A percentile compares a stretch with the other conserved stretches of the same genome.
These are phyloP conservation scores for Neofusicoccum kwambonambiense DNA, from an alignment of 2,329 filamentous ascomycete species.

Conservation along the genomic window DNA sequence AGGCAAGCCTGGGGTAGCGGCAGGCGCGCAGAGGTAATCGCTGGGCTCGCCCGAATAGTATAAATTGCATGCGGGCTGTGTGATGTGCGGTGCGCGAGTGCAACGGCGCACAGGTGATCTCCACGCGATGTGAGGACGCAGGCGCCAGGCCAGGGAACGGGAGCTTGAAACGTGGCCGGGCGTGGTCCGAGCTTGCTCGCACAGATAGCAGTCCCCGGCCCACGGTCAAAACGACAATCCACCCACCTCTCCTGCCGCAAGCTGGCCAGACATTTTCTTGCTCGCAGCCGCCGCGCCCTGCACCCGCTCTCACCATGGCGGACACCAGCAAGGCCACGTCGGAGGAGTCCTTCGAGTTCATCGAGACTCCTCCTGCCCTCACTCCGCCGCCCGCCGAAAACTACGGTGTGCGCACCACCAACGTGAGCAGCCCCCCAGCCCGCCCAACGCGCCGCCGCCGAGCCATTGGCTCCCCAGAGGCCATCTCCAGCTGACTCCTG, in stretches of 20 bases:
- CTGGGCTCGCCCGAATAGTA: background rate
- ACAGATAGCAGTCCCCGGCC: background rate
- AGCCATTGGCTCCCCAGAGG: conserved; percentile 31
- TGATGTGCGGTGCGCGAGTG: too few relatives aligned
- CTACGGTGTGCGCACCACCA: conserved; percentile 62
- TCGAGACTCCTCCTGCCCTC: conserved; percentile 60
- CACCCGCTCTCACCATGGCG: conserved; percentile 24
- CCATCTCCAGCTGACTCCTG: conserved; percentile 25
- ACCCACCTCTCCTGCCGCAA: background rate
- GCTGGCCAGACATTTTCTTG: background rate
- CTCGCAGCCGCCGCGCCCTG: conserved; percentile 38
- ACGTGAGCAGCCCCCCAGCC: conserved; percentile 46
- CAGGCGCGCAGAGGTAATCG: background rate
- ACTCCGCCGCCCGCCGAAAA: conserved; percentile 51
- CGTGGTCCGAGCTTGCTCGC: conserved; percentile 9
- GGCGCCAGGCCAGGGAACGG: background rate
- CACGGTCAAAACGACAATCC: conserved; percentile 6
- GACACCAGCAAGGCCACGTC: conserved; percentile 38
- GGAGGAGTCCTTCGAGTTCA: conserved; percentile 64
- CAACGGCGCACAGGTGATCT: conserved; percentile 4
- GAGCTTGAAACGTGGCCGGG: conserved; percentile 18
- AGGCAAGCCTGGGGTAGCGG: background rate
- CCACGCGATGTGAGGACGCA: background rate
- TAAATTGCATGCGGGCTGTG: background rate
- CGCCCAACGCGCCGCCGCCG: conserved; percentile 19